phyloP scores from a whole-genome alignment of 495 filamentous ascomycete genomes.

The Aspergillus carlsbadensis region DNA sequence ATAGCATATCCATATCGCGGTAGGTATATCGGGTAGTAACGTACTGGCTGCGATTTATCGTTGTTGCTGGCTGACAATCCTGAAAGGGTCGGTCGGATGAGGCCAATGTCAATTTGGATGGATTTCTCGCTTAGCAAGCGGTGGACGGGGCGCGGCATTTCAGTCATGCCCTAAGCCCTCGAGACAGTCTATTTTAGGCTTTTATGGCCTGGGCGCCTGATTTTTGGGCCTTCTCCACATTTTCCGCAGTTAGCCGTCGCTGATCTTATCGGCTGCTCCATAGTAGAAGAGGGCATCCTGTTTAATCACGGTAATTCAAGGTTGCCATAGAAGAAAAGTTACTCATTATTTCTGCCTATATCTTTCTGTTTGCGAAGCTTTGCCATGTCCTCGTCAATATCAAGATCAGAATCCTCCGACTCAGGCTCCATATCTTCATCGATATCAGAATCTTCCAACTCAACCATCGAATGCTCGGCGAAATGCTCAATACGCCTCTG shows the following conservation, averaged over 20 bases:
- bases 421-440: constrained; percentile 24
- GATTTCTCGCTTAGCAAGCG: constrained; percentile 49
- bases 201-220: neutral
- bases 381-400: constrained; percentile 23
- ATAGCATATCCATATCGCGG: constrained; percentile 12
- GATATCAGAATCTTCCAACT: constrained; percentile 19
- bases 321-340: too few species aligned
- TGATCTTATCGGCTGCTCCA: neutral
- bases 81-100: constrained; percentile 41
- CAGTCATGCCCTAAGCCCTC: constrained; percentile 43
- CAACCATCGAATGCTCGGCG: constrained; percentile 17
- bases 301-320: too few species aligned
- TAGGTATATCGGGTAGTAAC: constrained; percentile 23
- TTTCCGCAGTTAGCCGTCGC: neutral
- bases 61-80: constrained; percentile 51
- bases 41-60: constrained; percentile 61
- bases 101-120: constrained; percentile 45
- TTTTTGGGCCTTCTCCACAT: constrained; percentile 10
- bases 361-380: too few species aligned
- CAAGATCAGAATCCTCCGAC: constrained; percentile 19
- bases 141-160: constrained; percentile 25
- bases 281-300: too few species aligned
- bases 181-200: neutral
- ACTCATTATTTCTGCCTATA: too few species aligned
- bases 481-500: constrained; percentile 33